Base-by-base conservation (phyloP, 352 stramenopile genomes). In the Globisporangium solare region DNA sequence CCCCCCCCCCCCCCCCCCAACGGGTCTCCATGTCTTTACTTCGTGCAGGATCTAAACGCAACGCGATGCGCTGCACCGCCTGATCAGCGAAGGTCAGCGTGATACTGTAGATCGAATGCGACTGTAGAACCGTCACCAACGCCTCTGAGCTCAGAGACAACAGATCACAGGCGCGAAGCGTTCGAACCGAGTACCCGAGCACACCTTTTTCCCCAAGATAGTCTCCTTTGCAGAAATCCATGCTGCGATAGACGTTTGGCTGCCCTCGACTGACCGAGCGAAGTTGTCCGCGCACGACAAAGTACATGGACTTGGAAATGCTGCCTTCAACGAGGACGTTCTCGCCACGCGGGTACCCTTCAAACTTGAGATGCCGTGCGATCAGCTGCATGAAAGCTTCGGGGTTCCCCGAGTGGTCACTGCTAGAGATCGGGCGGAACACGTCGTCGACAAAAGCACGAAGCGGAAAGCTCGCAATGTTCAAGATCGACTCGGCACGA, bases 241-340 rank as follows among this genome's bases (percentile, higher is more conserved):
- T 37, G 17, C 67, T 59, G 11, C 49, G 48, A 47, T 63, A 66
- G 22, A 61, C 8, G 1, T 50, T 61, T 3, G 65, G 40, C 3
- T 82, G 59, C 1, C 73, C 56, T 3, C 59, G 62, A 41, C 66
- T 83, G 0, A 56, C 64, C 0, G 68, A 69, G 42, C 70, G 67
- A 6, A 89, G 47, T 35, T 73, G 57, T 0, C 79, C 79, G 46
- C 66, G 65, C 0, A 84, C 73, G n/a, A 90, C 75, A 42, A 90
- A 86, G 45, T 83, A 87, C 79, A 90, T 88, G 27, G 67, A 61
- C 39, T 79, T 84, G 27, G 75, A 68, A 31, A 90, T 82, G 41
- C 64, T 84, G 2, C 75, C 79, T 71, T 90, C 77, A 0, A 86
- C 71, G 2, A 90, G 20, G 14, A 87, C 77, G 12, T 72, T 70